Evolutionary conservation across 2,329 filamentous ascomycete genomes (phyloP).

Genomic region (Pyricularia grisea): DNA sequence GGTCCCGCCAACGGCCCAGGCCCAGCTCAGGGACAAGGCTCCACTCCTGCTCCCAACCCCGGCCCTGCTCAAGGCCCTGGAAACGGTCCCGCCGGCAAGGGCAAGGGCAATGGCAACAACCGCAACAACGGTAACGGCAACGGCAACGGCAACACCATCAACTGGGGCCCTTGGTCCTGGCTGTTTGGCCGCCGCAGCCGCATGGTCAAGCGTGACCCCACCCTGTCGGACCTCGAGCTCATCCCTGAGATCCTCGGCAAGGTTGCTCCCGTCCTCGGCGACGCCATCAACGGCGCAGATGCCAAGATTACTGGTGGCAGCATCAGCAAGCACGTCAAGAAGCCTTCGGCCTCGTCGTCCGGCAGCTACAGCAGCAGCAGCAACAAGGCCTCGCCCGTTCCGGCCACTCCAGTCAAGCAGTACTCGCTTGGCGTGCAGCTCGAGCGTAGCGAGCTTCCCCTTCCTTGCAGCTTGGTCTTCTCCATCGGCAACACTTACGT

Average conservation of each 20-base stretch:
- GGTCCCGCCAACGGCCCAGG: neutral
- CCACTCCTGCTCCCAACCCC: neutral
- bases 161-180: neutral
- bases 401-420: constrained; percentile 10
- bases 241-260: neutral
- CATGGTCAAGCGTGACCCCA: neutral
- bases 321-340: neutral
- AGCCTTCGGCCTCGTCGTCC: neutral
- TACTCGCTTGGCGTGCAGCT: constrained; percentile 25
- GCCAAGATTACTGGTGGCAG: neutral
- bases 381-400: neutral
- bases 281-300: neutral
- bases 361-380: neutral
- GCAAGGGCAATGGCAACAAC: neutral
- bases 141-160: neutral
- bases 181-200: neutral
- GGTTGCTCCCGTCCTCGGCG: neutral
- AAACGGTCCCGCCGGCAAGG: neutral
- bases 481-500: constrained; percentile 16
- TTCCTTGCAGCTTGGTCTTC: constrained; percentile 24
- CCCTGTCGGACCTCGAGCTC: neutral
- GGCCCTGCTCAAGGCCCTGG: neutral
- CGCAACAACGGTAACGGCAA: neutral
- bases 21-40: neutral
- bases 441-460: constrained; percentile 22